A percentile compares a stretch with the other conserved stretches of the same genome.
Conservation (phyloP, 306 rosid species). For the Trichosanthes truncata region DNA sequence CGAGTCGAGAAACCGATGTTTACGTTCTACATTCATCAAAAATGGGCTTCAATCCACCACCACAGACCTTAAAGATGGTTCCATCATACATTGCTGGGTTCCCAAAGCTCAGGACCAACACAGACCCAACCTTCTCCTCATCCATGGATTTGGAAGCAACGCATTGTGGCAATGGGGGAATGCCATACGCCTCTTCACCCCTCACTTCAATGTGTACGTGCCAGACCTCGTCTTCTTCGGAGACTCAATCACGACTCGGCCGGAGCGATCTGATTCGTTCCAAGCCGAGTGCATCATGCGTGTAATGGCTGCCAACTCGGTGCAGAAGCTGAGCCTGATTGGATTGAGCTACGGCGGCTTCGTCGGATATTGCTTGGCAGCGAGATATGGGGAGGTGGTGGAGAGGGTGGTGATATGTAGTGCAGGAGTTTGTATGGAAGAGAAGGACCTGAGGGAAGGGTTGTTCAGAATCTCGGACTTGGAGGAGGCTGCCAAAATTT, state of each 20-base stretch:
- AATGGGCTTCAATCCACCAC: slow-evolving; percentile 47
- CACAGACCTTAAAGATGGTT: slow-evolving; percentile 52
- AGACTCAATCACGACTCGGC: slow-evolving; percentile 38
- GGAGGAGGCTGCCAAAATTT: too few species aligned
- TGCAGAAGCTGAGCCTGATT: slow-evolving; percentile 33
- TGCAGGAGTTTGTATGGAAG: slow-evolving; percentile 68
- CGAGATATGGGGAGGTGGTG: slow-evolving; percentile 31
- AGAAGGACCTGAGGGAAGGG: too few species aligned
- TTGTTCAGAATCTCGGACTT: slow-evolving; percentile 39
- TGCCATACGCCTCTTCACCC: slow-evolving; percentile 33
- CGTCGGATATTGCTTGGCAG: slow-evolving; percentile 58
- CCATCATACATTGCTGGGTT: slow-evolving; percentile 62
- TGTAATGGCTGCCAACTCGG: slow-evolving; percentile 51
- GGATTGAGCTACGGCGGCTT: slow-evolving; percentile 86
- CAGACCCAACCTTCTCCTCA: slow-evolving; percentile 51
- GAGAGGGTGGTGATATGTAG: slow-evolving; percentile 69
- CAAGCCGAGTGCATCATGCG: slow-evolving; percentile 73
- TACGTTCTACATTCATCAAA: slow-evolving; percentile 30
- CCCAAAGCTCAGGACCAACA: slow-evolving; percentile 30
- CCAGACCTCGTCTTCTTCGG: slow-evolving; percentile 85
- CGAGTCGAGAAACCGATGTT: slow-evolving; percentile 44
- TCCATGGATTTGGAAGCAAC: slow-evolving; percentile 64
- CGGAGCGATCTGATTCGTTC: slow-evolving; percentile 47
- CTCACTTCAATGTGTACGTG: slow-evolving; percentile 51
- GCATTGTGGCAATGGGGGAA: slow-evolving; percentile 79